Evolutionary conservation across 2,329 filamentous ascomycete genomes (phyloP), one percentile per base, ranked within the genome.

Genomic region (Neobulgaria alba): DNA sequence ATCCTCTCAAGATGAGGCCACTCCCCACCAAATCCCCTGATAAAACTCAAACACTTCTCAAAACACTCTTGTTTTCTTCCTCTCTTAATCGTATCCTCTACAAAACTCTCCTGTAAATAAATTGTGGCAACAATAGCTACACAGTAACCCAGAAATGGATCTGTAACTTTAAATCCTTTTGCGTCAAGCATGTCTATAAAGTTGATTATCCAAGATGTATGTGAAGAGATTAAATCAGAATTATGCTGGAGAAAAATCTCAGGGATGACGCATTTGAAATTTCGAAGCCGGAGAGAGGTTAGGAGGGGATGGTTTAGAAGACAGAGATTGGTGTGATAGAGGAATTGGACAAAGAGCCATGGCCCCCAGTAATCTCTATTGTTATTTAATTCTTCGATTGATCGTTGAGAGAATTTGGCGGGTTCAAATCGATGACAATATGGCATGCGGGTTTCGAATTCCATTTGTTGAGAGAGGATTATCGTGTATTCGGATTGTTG

Each of bases 221-320:
- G 70, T 0, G 66, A 67, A 1, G 66, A 64, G 19, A 72, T 71
- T 18, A 69, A 58, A 39, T 73, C 70, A 10, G 67, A 68, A 1
- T 68, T 72, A 46, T 73, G 68, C 35, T 73, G 70, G 1, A 75
- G 61, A 15, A 74, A 75, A 1, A 71, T 68, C 37, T 74, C 69
- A 0, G 71, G 71, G 30, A 73, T 71, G 3, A 65, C 68, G 29
- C 65, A 65, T 26, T 68, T 65, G 47, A 73, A 71, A 23, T 67
- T 71, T n/a, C 67, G 63, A 3, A 75, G 59, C n/a, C 68, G 62
- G 29, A 73, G 58, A 0, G 70, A 73, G 3, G 74, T 53, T 2
- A 75, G 55, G n/a, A 74, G 63, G 0, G 71, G 71, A 43, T 74
- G 71, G 38, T 74, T 74, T 7, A 75, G 58, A 1, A 73, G 61